Conservation (phyloP, 1,139 yeast species). For the Kodamaea plutei region DNA sequence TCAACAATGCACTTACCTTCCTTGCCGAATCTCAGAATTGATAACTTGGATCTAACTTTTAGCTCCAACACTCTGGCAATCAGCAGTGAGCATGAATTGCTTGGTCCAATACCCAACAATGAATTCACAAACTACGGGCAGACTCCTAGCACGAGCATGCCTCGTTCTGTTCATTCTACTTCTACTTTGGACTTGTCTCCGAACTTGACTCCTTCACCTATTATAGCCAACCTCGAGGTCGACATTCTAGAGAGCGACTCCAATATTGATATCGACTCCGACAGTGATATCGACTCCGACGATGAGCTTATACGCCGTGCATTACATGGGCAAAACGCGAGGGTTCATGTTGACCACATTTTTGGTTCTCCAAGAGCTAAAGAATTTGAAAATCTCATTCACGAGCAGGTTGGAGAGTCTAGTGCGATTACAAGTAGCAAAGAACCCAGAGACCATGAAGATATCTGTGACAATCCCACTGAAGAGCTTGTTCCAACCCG, state of each 20-base stretch:
- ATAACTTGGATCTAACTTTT: neutral
- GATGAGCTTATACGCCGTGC: constrained; percentile 17
- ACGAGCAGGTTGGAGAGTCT: too few species aligned
- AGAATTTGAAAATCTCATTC: constrained; percentile 8
- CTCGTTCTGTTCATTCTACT: too few species aligned
- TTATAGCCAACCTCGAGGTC: neutral
- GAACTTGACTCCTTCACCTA: constrained; percentile 1
- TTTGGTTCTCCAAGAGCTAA: too few species aligned
- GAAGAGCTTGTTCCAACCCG: too few species aligned
- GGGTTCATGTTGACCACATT: neutral
- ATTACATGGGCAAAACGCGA: neutral
- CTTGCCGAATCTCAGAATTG: neutral
- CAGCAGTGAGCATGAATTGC: neutral
- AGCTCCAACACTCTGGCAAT: neutral
- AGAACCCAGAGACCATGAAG: too few species aligned
- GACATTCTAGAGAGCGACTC: neutral
- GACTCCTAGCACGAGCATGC: too few species aligned
- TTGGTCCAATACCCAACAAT: too few species aligned
- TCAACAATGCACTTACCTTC: constrained; percentile 23
- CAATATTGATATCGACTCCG: constrained; percentile 1
- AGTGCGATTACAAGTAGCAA: too few species aligned
- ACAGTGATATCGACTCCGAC: constrained; percentile 22
- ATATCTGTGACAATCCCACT: too few species aligned
- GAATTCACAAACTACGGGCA: too few species aligned
- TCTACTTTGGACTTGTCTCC: neutral